These are phyloP conservation scores for Melastoma malabathricum DNA, from an alignment of 345 rosid species.

Conservation along the genomic window DNA sequence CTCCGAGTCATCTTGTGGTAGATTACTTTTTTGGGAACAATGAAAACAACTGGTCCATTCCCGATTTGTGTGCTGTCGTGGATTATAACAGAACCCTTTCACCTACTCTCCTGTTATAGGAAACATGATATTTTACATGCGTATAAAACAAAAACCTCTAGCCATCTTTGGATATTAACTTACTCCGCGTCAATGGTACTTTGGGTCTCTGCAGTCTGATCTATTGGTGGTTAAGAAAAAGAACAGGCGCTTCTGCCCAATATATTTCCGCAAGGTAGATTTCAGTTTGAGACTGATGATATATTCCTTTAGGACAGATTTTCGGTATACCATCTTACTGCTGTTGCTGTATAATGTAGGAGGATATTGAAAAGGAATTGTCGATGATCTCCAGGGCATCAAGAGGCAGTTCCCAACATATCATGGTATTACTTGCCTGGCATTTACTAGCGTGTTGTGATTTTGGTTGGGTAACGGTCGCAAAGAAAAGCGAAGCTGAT, in stretches of 20 bases:
- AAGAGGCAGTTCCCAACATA: constrained; percentile 62
- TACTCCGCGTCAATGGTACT: constrained; percentile 3
- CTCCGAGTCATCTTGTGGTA: not conserved
- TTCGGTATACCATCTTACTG: constrained; percentile 3
- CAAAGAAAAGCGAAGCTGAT: too few relatives aligned
- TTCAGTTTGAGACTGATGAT: not conserved
- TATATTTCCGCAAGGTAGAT: constrained; percentile 87
- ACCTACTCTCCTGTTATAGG: too few relatives aligned
- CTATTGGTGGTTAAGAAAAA: constrained; percentile 73
- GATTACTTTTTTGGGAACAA: not conserved
- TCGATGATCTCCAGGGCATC: constrained; percentile 53
- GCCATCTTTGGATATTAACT: constrained; percentile 4
- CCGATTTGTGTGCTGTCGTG: too few relatives aligned
- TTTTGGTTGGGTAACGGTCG: not conserved
- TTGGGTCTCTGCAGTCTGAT: constrained; percentile 58
- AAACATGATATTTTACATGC: too few relatives aligned
- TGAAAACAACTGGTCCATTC: too few relatives aligned
- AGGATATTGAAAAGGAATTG: constrained; percentile 79
- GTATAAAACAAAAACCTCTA: too few relatives aligned
- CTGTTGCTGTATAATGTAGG: constrained; percentile 23
- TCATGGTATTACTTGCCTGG: constrained; percentile 41
- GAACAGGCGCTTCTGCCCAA: constrained; percentile 73
- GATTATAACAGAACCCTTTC: too few relatives aligned
- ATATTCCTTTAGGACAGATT: not conserved
- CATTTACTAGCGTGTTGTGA: constrained; percentile 1